phyloP scores from a whole-genome alignment of 345 rosid genomes.

The Anastatica hierochuntica region DNA sequence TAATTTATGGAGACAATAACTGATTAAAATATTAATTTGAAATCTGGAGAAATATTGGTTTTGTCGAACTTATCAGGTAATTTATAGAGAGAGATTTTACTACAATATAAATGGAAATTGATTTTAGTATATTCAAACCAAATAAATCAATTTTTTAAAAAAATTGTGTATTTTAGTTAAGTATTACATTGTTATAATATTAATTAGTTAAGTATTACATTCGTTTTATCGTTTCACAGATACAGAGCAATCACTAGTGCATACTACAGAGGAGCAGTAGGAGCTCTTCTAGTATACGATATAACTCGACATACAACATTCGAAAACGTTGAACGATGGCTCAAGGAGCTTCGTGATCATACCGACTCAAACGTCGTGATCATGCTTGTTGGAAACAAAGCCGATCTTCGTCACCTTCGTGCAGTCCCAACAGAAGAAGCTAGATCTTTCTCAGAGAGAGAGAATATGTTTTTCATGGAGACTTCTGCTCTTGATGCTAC shows the following conservation, averaged over 20 bases:
- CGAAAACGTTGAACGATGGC: constrained; percentile 45
- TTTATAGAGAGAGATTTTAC: too few relatives aligned
- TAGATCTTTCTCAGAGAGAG: constrained; percentile 34
- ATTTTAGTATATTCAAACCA: too few relatives aligned
- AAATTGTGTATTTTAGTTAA: background rate
- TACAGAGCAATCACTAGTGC: constrained; percentile 51
- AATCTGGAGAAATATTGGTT: too few relatives aligned
- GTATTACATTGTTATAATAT: background rate
- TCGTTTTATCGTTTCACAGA: constrained; percentile 7
- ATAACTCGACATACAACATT: constrained; percentile 41
- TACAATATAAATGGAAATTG: too few relatives aligned
- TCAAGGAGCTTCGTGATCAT: constrained; percentile 48
- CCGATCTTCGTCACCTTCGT: constrained; percentile 43
- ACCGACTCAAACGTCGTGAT: constrained; percentile 44
- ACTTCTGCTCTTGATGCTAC: constrained; percentile 46
- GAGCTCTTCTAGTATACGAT: constrained; percentile 46
- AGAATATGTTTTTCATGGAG: constrained; percentile 42
- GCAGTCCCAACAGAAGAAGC: constrained; percentile 40
- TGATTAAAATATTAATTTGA: too few relatives aligned
- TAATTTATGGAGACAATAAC: too few relatives aligned
- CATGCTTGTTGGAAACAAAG: constrained; percentile 52
- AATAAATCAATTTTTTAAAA: too few relatives aligned
- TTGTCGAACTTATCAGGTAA: too few relatives aligned
- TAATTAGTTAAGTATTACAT: too few relatives aligned
- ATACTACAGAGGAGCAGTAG: constrained; percentile 52